phyloP scores from a whole-genome alignment of 441 rosid species.

The Pelargonium exstipulatum region DNA sequence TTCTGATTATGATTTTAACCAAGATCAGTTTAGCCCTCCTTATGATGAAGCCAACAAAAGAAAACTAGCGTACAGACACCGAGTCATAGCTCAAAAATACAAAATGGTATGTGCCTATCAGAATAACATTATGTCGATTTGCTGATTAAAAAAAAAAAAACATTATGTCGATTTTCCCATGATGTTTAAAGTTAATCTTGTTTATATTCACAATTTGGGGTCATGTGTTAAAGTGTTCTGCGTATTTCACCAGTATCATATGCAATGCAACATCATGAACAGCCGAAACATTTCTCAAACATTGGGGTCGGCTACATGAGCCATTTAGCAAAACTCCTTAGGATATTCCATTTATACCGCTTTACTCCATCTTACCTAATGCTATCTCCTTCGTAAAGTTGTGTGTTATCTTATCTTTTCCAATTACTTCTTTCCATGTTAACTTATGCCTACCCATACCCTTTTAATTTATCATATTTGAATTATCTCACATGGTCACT shows the following conservation, averaged over 20 bases:
- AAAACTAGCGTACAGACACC: conserved; percentile 72
- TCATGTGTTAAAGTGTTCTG: no score
- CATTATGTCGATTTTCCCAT: not conserved
- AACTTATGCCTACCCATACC: not conserved
- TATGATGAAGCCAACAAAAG: conserved; percentile 51
- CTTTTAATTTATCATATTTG: no score
- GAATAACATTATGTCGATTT: not conserved
- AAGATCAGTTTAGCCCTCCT: conserved; percentile 57
- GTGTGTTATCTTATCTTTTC: no score
- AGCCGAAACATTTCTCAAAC: no score
- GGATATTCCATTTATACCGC: no score
- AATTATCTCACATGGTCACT: no score
- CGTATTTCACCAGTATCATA: no score
- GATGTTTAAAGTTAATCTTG: not conserved
- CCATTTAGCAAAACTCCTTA: not conserved
- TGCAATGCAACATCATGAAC: no score
- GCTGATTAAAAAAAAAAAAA: no score
- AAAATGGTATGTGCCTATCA: conserved; percentile 40
- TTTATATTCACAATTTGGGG: not conserved
- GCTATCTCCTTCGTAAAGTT: no score
- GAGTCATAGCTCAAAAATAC: conserved; percentile 48
- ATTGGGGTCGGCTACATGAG: no score
- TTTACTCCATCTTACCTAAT: no score
- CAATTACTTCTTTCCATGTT: not conserved
- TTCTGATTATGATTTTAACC: conserved; percentile 50